Conservation (phyloP, 208 protist genomes). For the Trichomonas gallinae region DNA sequence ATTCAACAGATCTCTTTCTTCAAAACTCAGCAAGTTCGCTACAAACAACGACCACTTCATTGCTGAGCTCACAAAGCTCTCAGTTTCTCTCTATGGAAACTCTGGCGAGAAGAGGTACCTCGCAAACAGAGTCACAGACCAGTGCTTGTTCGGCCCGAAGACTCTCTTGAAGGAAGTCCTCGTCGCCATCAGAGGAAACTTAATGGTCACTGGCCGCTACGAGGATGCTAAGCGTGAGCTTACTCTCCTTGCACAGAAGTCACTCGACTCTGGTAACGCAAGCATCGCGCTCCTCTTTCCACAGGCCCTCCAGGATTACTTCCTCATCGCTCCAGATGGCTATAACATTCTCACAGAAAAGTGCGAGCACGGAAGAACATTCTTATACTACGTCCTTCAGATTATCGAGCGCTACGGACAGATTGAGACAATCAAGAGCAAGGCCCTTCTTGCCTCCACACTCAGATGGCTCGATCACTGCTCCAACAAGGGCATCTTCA, state of each 20-base stretch:
- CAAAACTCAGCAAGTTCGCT: background rate
- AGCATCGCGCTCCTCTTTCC: background rate
- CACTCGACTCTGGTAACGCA: background rate
- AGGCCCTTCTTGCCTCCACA: background rate
- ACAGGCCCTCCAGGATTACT: background rate
- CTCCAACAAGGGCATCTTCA: background rate
- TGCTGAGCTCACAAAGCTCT: background rate
- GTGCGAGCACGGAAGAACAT: background rate
- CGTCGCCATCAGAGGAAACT: background rate
- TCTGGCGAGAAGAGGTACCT: background rate
- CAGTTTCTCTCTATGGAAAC: background rate
- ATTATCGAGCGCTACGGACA: background rate
- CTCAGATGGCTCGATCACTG: background rate
- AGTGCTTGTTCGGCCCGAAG: background rate
- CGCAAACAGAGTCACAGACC: background rate
- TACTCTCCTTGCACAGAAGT: background rate
- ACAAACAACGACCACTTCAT: background rate
- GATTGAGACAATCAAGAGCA: background rate
- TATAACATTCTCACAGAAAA: background rate
- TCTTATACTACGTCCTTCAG: background rate
- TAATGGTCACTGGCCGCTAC: background rate
- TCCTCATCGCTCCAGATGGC: background rate
- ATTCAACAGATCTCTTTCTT: background rate
- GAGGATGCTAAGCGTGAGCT: background rate
- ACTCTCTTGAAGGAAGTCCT: background rate